Conservation (phyloP, 176 grass and related monocot species). For the Hsuehochloa calcarea region DNA sequence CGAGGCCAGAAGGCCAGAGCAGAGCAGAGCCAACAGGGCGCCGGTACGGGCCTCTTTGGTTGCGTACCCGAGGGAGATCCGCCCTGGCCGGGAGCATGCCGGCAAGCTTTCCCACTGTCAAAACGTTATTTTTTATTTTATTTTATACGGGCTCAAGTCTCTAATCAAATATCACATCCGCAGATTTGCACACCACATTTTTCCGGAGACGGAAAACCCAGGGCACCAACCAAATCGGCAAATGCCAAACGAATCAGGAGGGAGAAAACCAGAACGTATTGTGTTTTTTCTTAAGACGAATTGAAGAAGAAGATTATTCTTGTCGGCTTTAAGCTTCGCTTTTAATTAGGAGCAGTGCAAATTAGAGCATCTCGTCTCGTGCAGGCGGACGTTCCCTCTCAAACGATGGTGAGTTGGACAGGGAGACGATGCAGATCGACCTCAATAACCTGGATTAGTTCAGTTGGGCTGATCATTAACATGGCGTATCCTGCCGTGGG, state of each 20-base stretch:
- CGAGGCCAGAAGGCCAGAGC: constrained; percentile 2
- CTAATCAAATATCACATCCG: too few relatives aligned
- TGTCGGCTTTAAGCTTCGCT: neutral
- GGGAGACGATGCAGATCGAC: neutral
- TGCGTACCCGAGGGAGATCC: too few relatives aligned
- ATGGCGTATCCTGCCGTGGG: neutral
- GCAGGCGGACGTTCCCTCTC: neutral
- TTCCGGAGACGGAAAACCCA: too few relatives aligned
- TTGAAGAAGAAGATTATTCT: neutral
- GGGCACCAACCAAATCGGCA: neutral
- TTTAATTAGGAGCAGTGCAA: neutral
- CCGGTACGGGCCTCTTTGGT: neutral
- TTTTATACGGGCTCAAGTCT: too few relatives aligned
- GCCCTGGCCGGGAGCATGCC: too few relatives aligned
- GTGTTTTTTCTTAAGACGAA: neutral
- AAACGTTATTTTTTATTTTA: too few relatives aligned
- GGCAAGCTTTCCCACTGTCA: too few relatives aligned
- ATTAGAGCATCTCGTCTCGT: neutral
- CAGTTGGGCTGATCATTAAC: neutral
- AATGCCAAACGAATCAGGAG: constrained; percentile 18
- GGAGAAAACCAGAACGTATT: neutral
- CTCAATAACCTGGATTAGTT: neutral
- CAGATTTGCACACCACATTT: too few relatives aligned
- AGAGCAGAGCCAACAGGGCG: neutral
- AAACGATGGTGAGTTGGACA: neutral